A percentile compares a stretch with the other conserved stretches of the same genome.
phyloP scores from a whole-genome alignment of 1,284 basidiomycete genomes.

The Puccinia polysora region DNA sequence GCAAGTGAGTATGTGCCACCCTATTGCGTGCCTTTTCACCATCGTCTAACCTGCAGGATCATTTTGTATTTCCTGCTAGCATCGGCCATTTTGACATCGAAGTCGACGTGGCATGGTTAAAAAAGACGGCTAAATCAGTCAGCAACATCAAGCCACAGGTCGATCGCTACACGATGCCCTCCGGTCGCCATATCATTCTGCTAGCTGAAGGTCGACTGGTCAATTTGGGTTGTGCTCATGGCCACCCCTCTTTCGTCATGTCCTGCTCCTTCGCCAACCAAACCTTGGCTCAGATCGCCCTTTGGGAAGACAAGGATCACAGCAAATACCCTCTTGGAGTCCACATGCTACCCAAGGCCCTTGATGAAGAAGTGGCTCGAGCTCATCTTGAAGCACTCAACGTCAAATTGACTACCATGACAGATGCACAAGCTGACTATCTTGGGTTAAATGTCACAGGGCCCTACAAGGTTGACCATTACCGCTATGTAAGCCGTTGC shows the following conservation, averaged over 20 bases:
- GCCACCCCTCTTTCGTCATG: slow-evolving; percentile 78
- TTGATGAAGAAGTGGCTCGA: slow-evolving; percentile 97
- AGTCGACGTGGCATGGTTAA: slow-evolving; percentile 98
- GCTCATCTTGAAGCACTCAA: slow-evolving; percentile 86
- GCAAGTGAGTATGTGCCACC: slow-evolving; percentile 67
- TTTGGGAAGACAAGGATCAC: slow-evolving; percentile 84
- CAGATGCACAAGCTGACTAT: slow-evolving; percentile 76
- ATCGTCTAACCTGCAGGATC: background rate
- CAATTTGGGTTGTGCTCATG: slow-evolving; percentile 71
- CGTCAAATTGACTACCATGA: slow-evolving; percentile 85
- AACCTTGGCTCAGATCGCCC: slow-evolving; percentile 94
- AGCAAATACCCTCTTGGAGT: slow-evolving; percentile 75
- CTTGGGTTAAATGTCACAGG: slow-evolving; percentile 83
- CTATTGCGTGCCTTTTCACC: background rate
- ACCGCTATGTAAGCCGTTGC: slow-evolving; percentile 50
- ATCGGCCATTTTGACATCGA: slow-evolving; percentile 99
- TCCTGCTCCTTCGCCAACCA: slow-evolving; percentile 99
- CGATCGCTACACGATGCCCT: slow-evolving; percentile 89
- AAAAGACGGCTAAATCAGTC: slow-evolving; percentile 76
- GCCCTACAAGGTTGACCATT: slow-evolving; percentile 67
- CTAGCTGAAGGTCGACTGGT: slow-evolving; percentile 98
- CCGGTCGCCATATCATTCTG: slow-evolving; percentile 89
- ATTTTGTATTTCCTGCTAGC: slow-evolving; percentile 55
- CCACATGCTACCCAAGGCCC: slow-evolving; percentile 85
- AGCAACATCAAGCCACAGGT: slow-evolving; percentile 99